Evolutionary conservation across 2,329 filamentous ascomycete species (phyloP), one percentile per base, ranked within the genome.

Genomic region (Phaeophleospora eucalypticola): DNA sequence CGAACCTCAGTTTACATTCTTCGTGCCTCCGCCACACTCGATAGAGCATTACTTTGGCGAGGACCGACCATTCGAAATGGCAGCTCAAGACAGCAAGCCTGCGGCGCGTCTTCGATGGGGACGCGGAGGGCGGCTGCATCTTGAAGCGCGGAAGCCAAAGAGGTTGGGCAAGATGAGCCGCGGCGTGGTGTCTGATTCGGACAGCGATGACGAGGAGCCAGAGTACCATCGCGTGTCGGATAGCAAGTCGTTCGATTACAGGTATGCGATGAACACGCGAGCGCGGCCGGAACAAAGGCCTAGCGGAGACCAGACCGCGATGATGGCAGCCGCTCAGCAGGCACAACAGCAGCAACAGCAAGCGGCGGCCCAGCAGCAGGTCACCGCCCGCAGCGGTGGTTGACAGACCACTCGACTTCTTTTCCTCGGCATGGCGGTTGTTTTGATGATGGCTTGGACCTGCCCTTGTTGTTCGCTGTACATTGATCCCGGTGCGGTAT

Each of bases 31-130:
- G 19, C 43, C 49, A 16, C 41, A 39, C 10, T 37, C 40, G 20
- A 42, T 42, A 6, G 43, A 51, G 2, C 41, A 42, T 18, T 41
- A 45, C n/a, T 40, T 37, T n/a, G 43, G 49, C n/a, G 42, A 51
- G 16, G 42, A 41, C 36, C 50, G 41, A 43, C 51, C 44, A 34
- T 39, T 43, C 42, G 46, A 68, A 21, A 84, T 85, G 45, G 83
- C 38, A 37, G 41, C 36, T 20, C 24, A 29, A 29, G 24, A 29
- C 6, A 29, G 24, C 24, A 45, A 68, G 21, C 84, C 86, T 45
- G 83, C 84, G 14, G 96, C 87, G 74, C 83, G 91, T 56, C 82
- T 89, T 54, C 84, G 93, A 49, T 82, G 89, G 45, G 91, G 91
- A 44, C 85, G 91, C 58, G 78, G 90, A 53, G 89, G 89, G 53